Conservation (phyloP, 83 land plant species). For the Larix sibirica region DNA sequence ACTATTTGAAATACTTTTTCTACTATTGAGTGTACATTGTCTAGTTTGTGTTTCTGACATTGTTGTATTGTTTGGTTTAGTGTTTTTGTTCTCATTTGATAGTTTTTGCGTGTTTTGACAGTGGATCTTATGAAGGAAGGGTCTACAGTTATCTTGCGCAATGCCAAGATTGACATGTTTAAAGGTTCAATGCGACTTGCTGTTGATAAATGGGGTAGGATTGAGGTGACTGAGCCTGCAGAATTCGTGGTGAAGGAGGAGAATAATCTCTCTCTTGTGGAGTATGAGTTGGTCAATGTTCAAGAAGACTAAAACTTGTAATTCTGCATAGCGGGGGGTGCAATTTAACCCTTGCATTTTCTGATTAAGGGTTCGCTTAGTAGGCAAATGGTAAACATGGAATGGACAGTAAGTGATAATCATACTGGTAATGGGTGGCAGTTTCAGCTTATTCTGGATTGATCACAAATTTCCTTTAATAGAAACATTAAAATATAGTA, state of each 20-base stretch:
- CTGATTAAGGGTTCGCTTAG: neutral
- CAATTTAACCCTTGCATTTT: neutral
- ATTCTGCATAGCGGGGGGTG: neutral
- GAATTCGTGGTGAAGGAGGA: conserved; percentile 43
- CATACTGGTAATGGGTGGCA: neutral
- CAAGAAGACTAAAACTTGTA: conserved; percentile 28
- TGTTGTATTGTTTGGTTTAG: neutral
- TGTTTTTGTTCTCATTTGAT: neutral
- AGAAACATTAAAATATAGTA: neutral
- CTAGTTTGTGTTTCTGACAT: too few relatives aligned
- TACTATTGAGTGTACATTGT: too few relatives aligned
- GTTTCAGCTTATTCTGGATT: neutral
- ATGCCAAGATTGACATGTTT: conserved; percentile 55
- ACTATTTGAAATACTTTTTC: too few relatives aligned
- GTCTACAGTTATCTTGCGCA: conserved; percentile 30
- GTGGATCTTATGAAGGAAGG: conserved; percentile 51
- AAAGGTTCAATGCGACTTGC: conserved; percentile 58
- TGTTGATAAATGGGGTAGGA: conserved; percentile 47
- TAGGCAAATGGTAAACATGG: neutral
- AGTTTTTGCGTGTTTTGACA: conserved; percentile 15
- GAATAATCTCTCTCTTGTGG: conserved; percentile 46
- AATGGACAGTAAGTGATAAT: neutral
- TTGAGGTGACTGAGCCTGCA: conserved; percentile 47
- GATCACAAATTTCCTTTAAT: neutral
- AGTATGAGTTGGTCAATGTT: conserved; percentile 45